Evolutionary conservation across 1,284 basidiomycete genomes (phyloP).

Genomic region (Papiliotrema nemorosa): DNA sequence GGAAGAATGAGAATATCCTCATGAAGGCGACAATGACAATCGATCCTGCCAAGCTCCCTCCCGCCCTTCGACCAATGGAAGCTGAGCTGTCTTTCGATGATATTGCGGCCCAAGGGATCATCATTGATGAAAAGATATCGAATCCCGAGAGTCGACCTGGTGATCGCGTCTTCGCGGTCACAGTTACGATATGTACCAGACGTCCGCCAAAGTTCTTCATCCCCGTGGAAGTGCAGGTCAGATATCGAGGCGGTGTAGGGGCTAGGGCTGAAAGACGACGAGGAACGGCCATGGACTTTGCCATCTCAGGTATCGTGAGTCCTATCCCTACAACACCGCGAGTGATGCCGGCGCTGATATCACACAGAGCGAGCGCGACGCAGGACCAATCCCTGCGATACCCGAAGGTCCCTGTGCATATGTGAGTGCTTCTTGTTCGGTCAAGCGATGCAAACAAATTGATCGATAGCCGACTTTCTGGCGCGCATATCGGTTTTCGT

Average conservation of each 20-base stretch:
- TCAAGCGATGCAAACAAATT: background rate
- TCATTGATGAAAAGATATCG: conserved; percentile 14
- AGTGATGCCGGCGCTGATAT: too few relatives aligned
- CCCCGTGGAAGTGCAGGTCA: conserved; percentile 19
- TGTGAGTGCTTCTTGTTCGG: too few relatives aligned
- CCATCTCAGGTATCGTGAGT: conserved; percentile 13
- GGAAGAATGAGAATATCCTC: conserved; percentile 28
- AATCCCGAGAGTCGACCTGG: background rate
- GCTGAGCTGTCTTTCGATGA: conserved; percentile 41
- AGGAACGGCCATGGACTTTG: conserved; percentile 45
- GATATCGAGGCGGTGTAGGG: background rate
- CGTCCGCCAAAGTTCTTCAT: conserved; percentile 41
- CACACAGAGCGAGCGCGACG: conserved; percentile 28
- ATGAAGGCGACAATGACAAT: conserved; percentile 22
- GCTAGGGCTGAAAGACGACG: conserved; percentile 25
- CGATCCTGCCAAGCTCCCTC: conserved; percentile 13
- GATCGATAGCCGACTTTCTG: conserved; percentile 34
- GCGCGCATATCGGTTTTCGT: conserved; percentile 39
- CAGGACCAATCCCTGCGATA: conserved; percentile 30
- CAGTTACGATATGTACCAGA: conserved; percentile 33
- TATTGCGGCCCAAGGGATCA: conserved; percentile 35
- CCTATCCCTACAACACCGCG: too few relatives aligned
- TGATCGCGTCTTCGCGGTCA: conserved; percentile 11
- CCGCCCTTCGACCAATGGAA: conserved; percentile 32
- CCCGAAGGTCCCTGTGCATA: conserved; percentile 33